phyloP scores from a whole-genome alignment of 163 green algal genomes.

The Botryococcus braunii region DNA sequence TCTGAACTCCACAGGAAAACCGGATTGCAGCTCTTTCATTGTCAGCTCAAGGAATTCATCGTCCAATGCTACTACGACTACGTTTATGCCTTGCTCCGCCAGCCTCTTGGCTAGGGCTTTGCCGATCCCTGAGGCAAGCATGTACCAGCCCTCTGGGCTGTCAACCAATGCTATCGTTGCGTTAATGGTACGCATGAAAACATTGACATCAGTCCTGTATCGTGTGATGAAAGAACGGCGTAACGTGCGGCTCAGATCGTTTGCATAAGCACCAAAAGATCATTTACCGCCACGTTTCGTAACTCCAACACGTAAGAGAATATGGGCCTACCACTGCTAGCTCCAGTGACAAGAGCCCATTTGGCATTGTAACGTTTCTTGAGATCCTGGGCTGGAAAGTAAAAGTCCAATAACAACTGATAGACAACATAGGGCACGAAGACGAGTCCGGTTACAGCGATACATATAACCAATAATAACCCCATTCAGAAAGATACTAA shows the following conservation, averaged over 20 bases:
- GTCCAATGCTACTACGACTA: constrained; percentile 80
- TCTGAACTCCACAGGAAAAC: constrained; percentile 61
- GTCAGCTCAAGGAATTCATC: constrained; percentile 71
- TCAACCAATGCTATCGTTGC: no score
- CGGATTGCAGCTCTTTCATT: constrained; percentile 49
- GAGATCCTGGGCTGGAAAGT: constrained; percentile 73
- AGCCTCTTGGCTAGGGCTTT: constrained; percentile 75
- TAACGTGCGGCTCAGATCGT: not conserved
- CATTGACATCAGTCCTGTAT: not conserved
- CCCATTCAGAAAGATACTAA: no score
- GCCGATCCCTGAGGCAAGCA: constrained; percentile 93
- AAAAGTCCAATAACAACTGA: constrained; percentile 45
- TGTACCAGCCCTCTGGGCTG: no score
- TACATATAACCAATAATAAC: no score
- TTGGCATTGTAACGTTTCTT: constrained; percentile 80
- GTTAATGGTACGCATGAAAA: not conserved
- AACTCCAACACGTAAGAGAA: not conserved
- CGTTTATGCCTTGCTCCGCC: constrained; percentile 80
- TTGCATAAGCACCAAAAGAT: not conserved
- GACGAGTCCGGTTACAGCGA: not conserved
- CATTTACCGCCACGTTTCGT: not conserved
- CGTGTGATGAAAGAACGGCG: not conserved
- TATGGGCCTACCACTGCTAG: constrained; percentile 63
- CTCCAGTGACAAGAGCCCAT: constrained; percentile 89
- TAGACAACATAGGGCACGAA: constrained; percentile 47